phyloP scores from a whole-genome alignment of 179 eudicot genomes.

The Heliamphora pulchella region DNA sequence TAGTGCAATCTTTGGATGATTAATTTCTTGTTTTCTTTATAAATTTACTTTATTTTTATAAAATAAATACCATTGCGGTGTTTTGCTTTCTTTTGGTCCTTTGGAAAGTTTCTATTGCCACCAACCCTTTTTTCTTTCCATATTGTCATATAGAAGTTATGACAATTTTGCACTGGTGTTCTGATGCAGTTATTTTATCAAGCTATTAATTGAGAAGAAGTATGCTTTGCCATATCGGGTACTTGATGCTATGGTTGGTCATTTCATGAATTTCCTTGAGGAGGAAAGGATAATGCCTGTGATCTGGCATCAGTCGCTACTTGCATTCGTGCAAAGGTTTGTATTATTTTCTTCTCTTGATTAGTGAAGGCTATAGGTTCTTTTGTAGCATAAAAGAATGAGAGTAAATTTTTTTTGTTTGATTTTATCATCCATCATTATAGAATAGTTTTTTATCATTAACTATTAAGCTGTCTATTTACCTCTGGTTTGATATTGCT shows the following conservation, averaged over 20 bases:
- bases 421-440: neutral
- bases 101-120: neutral
- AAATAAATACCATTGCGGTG: neutral
- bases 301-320: constrained; percentile 97
- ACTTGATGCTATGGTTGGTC: constrained; percentile 80
- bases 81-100: neutral
- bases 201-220: constrained; percentile 82
- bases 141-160: neutral
- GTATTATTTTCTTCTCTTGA: constrained; percentile 15
- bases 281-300: constrained; percentile 87
- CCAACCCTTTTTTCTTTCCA: neutral
- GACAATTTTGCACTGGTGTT: constrained; percentile 2
- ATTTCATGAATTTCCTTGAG: constrained; percentile 67
- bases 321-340: constrained; percentile 81
- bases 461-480: neutral
- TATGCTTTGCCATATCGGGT: constrained; percentile 85
- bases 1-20: neutral
- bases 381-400: neutral
- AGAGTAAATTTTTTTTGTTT: too few relatives aligned
- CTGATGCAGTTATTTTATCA: constrained; percentile 77
- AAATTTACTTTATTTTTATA: neutral
- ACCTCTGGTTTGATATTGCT: neutral
- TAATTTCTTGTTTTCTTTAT: neutral
- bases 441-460: neutral
- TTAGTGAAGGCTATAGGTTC: neutral